Base-by-base conservation (phyloP, 176 grass and related monocot species). In the Oryza rufipogon region DNA sequence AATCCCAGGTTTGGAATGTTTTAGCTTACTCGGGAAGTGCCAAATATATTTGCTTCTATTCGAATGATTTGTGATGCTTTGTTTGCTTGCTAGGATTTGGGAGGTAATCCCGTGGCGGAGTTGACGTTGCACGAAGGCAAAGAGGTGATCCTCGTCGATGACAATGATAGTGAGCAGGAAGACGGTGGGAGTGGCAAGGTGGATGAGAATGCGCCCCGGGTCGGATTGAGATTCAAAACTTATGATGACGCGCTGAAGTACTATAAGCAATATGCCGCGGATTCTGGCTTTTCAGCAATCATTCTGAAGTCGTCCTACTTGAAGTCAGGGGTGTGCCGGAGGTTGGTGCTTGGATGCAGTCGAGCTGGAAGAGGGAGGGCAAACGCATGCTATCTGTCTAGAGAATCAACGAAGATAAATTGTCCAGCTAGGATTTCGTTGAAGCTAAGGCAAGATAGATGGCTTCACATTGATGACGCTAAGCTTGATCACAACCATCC, bases 401-500 rank as follows among this genome's bases (percentile, higher is more conserved):
- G 94, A 87, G 91, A 91, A 64, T 76, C 93, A 15, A 77, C 75
- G 7, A 99, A 99, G 83, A 99, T 92, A 12, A 95, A 96, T 81
- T 99, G 96, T 66, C 89, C 92, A 39, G 91, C 96, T 9, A 95
- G 87, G 73, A 89, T 96, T 54, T 89, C 89, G 4, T 79, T 95
- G 56, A 99, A 95, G 78, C 80, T 99, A 66, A 85, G 91, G 89
- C 87, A 89, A 78, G 96, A 99, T 72, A 91, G 96, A 46, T 94
- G 94, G 76, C 84, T 99, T 78, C 96, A 99, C 87, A 82, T 96
- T 16, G 88, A 88, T 56, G 88, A 90, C 20, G 79, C 82, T 76
- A 83, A 90, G 81, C 88, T 96, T 4, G 91, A 99, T 14, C 96
- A 99, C 85, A 99, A 99, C 70, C 96, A 99, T 94, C 83, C 77